These are phyloP conservation scores for Cordyceps tenuipes DNA, from an alignment of 2,329 filamentous ascomycete species.

Conservation along the genomic window DNA sequence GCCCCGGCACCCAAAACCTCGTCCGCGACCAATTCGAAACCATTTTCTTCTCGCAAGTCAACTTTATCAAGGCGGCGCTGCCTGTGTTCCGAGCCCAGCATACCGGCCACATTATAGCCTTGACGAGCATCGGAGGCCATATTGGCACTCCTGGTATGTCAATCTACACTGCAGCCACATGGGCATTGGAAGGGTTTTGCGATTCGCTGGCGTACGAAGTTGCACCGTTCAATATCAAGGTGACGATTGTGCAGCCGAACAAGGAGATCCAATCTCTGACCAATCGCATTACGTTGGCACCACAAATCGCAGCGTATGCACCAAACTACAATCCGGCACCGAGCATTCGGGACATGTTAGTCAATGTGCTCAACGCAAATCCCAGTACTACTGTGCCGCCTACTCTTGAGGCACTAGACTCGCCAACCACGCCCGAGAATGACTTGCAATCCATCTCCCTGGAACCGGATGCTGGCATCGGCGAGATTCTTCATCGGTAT, in stretches of 20 bases:
- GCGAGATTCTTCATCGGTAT: slow-evolving; percentile 57
- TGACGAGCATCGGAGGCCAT: slow-evolving; percentile 86
- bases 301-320: slow-evolving; percentile 53
- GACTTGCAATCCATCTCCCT: slow-evolving; percentile 22
- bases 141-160: slow-evolving; percentile 86
- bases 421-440: slow-evolving; percentile 24
- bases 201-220: slow-evolving; percentile 94
- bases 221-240: slow-evolving; percentile 90
- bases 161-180: slow-evolving; percentile 86
- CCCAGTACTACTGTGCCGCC: slow-evolving; percentile 50
- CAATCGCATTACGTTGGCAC: slow-evolving; percentile 78
- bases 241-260: slow-evolving; percentile 92
- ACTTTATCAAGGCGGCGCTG: slow-evolving; percentile 84
- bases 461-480: slow-evolving; percentile 26
- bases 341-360: slow-evolving; percentile 73
- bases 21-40: slow-evolving; percentile 88
- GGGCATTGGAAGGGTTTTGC: slow-evolving; percentile 93
- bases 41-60: slow-evolving; percentile 92
- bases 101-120: slow-evolving; percentile 81
- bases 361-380: slow-evolving; percentile 68
- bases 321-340: slow-evolving; percentile 51
- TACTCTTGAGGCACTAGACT: slow-evolving; percentile 19
- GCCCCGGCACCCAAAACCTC: slow-evolving; percentile 62
- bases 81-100: slow-evolving; percentile 71
- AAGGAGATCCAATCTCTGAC: slow-evolving; percentile 85